Evolutionary conservation across 1,139 yeast genomes (phyloP).

Genomic region (Torulaspora pretoriensis): DNA sequence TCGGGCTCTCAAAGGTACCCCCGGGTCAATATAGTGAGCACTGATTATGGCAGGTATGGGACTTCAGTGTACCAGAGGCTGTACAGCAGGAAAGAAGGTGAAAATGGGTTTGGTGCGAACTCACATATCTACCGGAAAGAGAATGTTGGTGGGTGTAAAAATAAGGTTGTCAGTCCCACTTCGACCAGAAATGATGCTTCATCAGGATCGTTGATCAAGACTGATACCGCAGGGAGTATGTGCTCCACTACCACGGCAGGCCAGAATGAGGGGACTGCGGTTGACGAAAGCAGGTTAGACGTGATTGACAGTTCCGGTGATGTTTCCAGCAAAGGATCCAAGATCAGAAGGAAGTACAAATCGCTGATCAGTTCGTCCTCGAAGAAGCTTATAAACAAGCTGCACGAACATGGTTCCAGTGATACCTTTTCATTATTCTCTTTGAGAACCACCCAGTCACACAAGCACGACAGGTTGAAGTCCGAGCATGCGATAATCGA

Average conservation of each 20-base stretch:
- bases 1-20: slow-evolving; percentile 8
- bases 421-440: slow-evolving; percentile 28
- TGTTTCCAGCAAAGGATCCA: slow-evolving; percentile 17
- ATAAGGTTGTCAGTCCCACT: slow-evolving; percentile 1
- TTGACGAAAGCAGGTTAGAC: slow-evolving; percentile 8
- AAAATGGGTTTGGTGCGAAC: background rate
- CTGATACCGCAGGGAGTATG: slow-evolving; percentile 7
- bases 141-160: background rate
- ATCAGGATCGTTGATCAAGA: slow-evolving; percentile 2
- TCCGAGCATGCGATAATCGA: slow-evolving; percentile 10
- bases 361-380: slow-evolving; percentile 28
- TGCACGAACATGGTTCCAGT: slow-evolving; percentile 22
- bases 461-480: slow-evolving; percentile 9
- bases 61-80: slow-evolving; percentile 30
- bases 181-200: slow-evolving; percentile 6
- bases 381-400: slow-evolving; percentile 25
- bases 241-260: slow-evolving; percentile 3
- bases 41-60: slow-evolving; percentile 32
- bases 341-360: slow-evolving; percentile 26
- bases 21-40: slow-evolving; percentile 27
- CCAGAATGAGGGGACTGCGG: slow-evolving; percentile 5
- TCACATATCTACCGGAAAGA: background rate
- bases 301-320: slow-evolving; percentile 12
- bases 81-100: slow-evolving; percentile 17
- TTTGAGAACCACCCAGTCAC: slow-evolving; percentile 21